Conservation (phyloP, 2,329 filamentous ascomycete genomes). For the Fusarium sp. region DNA sequence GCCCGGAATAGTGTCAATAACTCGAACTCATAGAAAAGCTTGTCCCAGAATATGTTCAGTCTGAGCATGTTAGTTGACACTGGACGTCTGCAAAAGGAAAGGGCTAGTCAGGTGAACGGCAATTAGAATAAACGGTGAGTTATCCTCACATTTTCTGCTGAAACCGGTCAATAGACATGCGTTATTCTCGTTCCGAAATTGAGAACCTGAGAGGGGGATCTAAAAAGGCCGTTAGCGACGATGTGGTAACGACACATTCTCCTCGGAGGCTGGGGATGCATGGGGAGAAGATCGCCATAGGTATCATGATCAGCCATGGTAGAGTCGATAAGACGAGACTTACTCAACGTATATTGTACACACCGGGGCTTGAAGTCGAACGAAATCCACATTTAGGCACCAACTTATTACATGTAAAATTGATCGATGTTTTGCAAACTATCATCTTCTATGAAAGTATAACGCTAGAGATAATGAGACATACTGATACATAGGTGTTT, state of each 20-base stretch:
- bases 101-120: background rate
- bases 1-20: too few relatives aligned
- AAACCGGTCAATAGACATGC: background rate
- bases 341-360: too few relatives aligned
- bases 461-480: background rate
- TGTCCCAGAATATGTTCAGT: background rate
- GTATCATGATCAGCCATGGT: fast-evolving
- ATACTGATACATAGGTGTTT: background rate
- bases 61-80: too few relatives aligned
- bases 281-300: background rate
- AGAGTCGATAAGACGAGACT: background rate
- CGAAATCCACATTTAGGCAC: background rate
- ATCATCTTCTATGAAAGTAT: background rate
- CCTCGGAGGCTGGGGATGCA: background rate
- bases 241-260: background rate
- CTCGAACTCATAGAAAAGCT: background rate
- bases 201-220: background rate
- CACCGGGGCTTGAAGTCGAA: too few relatives aligned
- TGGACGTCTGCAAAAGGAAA: background rate
- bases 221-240: background rate
- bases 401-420: background rate
- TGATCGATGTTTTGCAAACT: background rate
- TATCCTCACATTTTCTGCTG: too few relatives aligned
- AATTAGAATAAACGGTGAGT: too few relatives aligned
- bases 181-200: background rate